Evolutionary conservation across 352 stramenopile genomes (phyloP).

Genomic region (Pythium utonaiense): DNA sequence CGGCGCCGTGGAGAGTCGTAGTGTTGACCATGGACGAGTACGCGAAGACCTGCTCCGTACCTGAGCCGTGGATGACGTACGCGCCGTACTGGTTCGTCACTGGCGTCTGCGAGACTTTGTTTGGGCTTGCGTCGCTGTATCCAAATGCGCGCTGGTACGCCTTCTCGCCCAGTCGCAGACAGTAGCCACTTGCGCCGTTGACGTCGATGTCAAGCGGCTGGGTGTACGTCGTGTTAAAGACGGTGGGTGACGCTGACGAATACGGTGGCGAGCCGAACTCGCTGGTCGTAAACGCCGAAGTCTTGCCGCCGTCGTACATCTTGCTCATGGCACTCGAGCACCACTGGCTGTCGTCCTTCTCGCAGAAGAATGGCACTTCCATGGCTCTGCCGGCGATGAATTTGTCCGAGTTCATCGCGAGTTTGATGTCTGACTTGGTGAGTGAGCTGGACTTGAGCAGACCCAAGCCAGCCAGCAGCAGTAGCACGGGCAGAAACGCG

Average conservation of each 20-base stretch:
- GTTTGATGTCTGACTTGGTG: conserved; percentile 40
- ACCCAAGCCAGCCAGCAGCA: conserved; percentile 74
- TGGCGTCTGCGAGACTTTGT: neutral
- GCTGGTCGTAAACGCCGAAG: conserved; percentile 24
- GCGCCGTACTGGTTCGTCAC: conserved; percentile 35
- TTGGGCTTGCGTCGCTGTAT: conserved; percentile 6
- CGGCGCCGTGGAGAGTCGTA: conserved; percentile 32
- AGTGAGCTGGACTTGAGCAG: conserved; percentile 66
- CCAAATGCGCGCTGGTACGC: conserved; percentile 35
- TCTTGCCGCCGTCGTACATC: conserved; percentile 31
- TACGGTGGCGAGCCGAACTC: conserved; percentile 39
- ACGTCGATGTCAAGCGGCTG: conserved; percentile 25
- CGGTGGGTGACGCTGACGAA: conserved; percentile 31
- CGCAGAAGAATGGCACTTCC: conserved; percentile 48
- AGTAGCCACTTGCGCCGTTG: conserved; percentile 26
- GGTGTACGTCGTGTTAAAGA: conserved; percentile 38
- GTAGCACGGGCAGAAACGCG: conserved; percentile 58
- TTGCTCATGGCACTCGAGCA: conserved; percentile 38
- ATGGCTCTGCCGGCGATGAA: conserved; percentile 31
- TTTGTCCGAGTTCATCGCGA: conserved; percentile 27
- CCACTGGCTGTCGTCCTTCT: conserved; percentile 42
- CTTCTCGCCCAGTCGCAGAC: conserved; percentile 31
- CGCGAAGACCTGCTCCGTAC: conserved; percentile 27
- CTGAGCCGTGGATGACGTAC: conserved; percentile 31
- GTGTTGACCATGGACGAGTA: conserved; percentile 57